Base-by-base conservation (phyloP, 108 stramenopile genomes). In the Cyclotella baltica region DNA sequence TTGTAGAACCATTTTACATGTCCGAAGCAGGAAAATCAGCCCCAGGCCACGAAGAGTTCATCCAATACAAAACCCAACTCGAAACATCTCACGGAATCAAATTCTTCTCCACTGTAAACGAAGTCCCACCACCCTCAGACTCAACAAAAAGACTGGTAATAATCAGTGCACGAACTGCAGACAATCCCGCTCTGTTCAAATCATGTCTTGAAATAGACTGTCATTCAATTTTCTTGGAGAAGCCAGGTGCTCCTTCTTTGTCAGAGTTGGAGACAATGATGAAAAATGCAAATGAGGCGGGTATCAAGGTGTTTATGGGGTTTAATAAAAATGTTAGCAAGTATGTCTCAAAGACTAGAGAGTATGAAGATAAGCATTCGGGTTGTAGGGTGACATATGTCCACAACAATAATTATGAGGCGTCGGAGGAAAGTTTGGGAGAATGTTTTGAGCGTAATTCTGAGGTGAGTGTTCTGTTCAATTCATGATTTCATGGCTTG, bases 291-390 rank as follows among this genome's bases (percentile, higher is more conserved):
- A 59, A 72, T 10, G 55, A 70, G 25, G 51, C 33, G 8, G 76
- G 75, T n/a, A 88, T 82, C 6, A 19, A 67, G 30, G 86, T 93
- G 20, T 91, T 78, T 62, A 88, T 93, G 88, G 94, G 95, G 34
- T 96, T 86, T 85, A 96, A 96, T 83, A 96, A 96, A 70, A 96
- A 96, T 76, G 92, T 93, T 2, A 87, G 78, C 65, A 81, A 83
- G 28, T 96, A 92, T 81, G 78, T 92, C 27, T 67, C 64, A 10
- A 73, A 84, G 46, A 81, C 92, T 2, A 68, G 88, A 19, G 78
- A 83, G 55, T 86, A 77, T 67, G 85, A 78, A 2, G 38, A 65
- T 10, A 47, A 83, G 37, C 68, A 84, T 43, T 37, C 84, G 9
- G 70, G 67, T 8, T 36, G 38, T 13, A 69, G 76, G 9, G 77